A percentile compares a stretch with the other conserved stretches of the same genome.
Evolutionary conservation across 1,284 basidiomycete genomes (phyloP).

Genomic region (Rhodotorula sp.): DNA sequence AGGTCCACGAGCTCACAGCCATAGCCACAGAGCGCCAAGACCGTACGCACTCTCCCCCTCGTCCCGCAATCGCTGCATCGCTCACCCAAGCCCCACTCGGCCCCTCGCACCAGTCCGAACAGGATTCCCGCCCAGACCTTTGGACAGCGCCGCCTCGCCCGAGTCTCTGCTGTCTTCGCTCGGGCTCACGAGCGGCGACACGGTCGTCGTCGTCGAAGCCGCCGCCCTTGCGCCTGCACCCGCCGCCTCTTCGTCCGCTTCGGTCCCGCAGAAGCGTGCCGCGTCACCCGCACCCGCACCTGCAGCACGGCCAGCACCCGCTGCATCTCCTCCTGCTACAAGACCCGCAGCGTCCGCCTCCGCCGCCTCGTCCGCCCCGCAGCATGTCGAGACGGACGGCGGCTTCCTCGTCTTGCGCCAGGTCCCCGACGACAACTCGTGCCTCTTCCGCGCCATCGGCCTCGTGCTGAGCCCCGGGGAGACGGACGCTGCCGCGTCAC

Average conservation of each 20-base stretch:
- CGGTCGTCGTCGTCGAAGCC: constrained; percentile 24
- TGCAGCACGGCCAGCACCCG: neutral
- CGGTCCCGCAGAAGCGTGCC: neutral
- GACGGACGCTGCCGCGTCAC: constrained; percentile 57
- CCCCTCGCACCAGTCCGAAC: constrained; percentile 20
- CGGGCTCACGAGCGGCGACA: constrained; percentile 27
- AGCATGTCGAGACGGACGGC: constrained; percentile 24
- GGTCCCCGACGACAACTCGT: constrained; percentile 58
- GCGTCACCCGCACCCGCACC: neutral
- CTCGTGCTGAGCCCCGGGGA: constrained; percentile 80
- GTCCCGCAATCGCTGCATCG: neutral
- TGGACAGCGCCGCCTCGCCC: neutral
- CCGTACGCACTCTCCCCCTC: constrained; percentile 1
- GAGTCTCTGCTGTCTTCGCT: neutral
- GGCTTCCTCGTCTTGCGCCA: constrained; percentile 36
- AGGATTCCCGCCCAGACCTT: constrained; percentile 33
- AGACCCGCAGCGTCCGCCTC: neutral
- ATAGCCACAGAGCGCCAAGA: constrained; percentile 22
- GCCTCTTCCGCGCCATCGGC: constrained; percentile 81
- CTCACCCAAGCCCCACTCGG: neutral
- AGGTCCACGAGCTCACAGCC: neutral
- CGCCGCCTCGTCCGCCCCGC: neutral
- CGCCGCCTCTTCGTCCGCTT: neutral
- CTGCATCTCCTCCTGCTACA: neutral
- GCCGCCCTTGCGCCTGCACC: neutral